A percentile compares a stretch with the other conserved stretches of the same genome.
Conservation (phyloP, 176 grass and related monocot species). For the Musa schizocarpa region DNA sequence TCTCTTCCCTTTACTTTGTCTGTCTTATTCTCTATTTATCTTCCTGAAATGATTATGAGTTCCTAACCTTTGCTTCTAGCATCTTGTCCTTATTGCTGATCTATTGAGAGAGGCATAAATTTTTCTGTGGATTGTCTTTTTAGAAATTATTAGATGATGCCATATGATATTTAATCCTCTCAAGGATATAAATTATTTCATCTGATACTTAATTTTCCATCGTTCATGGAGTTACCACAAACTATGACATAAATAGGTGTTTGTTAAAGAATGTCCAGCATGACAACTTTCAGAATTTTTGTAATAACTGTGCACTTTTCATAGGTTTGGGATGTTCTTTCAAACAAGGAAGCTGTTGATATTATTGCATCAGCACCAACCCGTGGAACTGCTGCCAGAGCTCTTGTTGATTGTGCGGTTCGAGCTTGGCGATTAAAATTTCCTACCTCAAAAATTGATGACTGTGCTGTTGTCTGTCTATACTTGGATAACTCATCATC, state of each 20-base stretch:
- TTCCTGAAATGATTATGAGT: not conserved
- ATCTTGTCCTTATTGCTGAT: not conserved
- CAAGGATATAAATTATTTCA: too few relatives aligned
- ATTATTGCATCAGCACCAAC: constrained; percentile 1
- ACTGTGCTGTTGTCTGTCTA: constrained; percentile 7
- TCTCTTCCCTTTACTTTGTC: not conserved
- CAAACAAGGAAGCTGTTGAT: constrained; percentile 11
- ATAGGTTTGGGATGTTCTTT: constrained; percentile 11
- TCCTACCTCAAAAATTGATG: constrained; percentile 4
- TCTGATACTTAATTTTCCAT: too few relatives aligned
- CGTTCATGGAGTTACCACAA: too few relatives aligned
- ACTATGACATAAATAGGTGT: too few relatives aligned
- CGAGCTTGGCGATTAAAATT: constrained; percentile 1
- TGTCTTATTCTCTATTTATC: not conserved
- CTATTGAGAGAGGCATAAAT: not conserved
- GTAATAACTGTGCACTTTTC: not conserved
- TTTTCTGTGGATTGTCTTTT: not conserved
- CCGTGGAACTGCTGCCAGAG: not conserved
- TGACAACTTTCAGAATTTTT: not conserved
- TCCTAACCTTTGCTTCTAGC: not conserved
- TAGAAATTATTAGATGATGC: not conserved
- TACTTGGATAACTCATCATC: not conserved
- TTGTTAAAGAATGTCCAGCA: not conserved
- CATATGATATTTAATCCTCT: not conserved
- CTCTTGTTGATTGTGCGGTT: not conserved